Evolutionary conservation across 164 flowering plant genomes (phyloP), one percentile per base, ranked within the genome.

Genomic region (Piper betle): DNA sequence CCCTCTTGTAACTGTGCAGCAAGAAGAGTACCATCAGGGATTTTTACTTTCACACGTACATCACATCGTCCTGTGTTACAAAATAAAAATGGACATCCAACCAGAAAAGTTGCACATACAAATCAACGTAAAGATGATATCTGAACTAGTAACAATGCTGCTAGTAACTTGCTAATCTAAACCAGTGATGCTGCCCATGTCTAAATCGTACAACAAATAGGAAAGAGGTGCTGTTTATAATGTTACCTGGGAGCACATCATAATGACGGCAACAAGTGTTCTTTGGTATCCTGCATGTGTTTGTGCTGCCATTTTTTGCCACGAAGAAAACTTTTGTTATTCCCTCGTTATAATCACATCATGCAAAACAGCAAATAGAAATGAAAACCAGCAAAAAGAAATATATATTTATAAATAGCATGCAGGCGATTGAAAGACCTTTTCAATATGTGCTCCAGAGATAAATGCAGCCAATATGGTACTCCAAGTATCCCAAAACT

Each of bases 401-500:
- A 25, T 25, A 25, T 25, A 25, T 25, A 25, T 17, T 54, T 46
- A 15, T 10, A 9, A 15, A 10, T 10, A 12, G 15, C 15, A 46
- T 46, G 6, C 11, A 42, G 46, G 15, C 10, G 50, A 46, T 46
- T 2, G 33, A 77, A 85, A 80, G 67, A 89, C 98, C 59, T 59
- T 62, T 75, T 55, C 72, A 68, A 76, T 70, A 73, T 78, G 60
- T 68, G 80, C 77, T 93, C 99, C 71, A 83, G 59, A 69, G 88
- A 77, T 48, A 46, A 71, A 52, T 76, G 53, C 54, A 80, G 55
- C 99, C 99, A 90, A 68, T 93, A 86, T 61, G 97, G 97, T 57
- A 90, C 70, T 55, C 97, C 96, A 73, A 90, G 89, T 53, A 73
- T 63, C 64, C 81, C 94, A 69, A 86, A 76, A 65, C 88, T 88